Base-by-base conservation (phyloP, 2,329 filamentous ascomycete genomes). In the Arachnopeziza araneosa region DNA sequence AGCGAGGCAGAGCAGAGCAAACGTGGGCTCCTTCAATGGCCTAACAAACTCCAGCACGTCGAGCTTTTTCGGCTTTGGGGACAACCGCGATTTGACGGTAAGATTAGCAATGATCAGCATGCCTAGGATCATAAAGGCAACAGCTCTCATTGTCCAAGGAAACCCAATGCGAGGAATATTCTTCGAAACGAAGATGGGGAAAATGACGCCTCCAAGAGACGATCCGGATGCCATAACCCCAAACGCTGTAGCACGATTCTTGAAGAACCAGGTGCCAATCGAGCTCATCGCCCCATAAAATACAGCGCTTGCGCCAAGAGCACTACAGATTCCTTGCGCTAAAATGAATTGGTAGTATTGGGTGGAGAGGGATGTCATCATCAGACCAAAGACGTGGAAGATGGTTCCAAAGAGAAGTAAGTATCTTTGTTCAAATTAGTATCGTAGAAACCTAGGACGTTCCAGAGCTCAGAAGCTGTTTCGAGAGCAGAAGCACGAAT, bases 361-460 rank as follows among this genome's bases (percentile, higher is more conserved):
- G 0, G 74, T 80, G 57, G 76, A 85, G 60, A 88, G 71, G 8
- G 77, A 81, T 0, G 82, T 77, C 83, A 87, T 86, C 82, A 88
- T 86, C 5, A 88, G 68, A 1, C 82, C 80, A 58, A 87, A 81
- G 19, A 87, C 79, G 58, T 86, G 81, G 36, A 85, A 68, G 56
- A 85, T 71, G 0, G 77, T 79, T 19, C 84, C 84, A 14, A 70
- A 68, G 0, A 83, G 36, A 1, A 87, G 69, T 0, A 89, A 73
- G 53, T 75, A n/a, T n/a, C n/a, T n/a, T n/a, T n/a, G n/a, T n/a
- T n/a, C n/a, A n/a, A n/a, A n/a, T n/a, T n/a, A n/a, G n/a, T n/a
- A n/a, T n/a, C n/a, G n/a, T n/a, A n/a, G n/a, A n/a, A n/a, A n/a
- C n/a, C n/a, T n/a, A n/a, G n/a, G n/a, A n/a, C n/a, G n/a, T n/a